phyloP scores from a whole-genome alignment of 2,329 filamentous ascomycete species.

The Aspergillus neotritici region DNA sequence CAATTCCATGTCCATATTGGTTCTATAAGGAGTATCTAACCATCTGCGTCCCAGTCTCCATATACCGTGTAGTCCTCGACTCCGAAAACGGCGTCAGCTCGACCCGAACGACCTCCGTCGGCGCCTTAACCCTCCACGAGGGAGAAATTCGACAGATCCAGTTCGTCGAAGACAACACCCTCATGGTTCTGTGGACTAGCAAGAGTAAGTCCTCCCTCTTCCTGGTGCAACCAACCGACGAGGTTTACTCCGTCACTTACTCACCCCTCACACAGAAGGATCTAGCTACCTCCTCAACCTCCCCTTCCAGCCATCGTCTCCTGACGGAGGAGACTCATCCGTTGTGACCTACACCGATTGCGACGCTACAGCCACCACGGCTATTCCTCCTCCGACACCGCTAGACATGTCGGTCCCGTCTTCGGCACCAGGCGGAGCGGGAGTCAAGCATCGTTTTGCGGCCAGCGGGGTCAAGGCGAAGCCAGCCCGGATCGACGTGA shows the following conservation, averaged over 20 bases:
- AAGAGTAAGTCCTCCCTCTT: constrained; percentile 19
- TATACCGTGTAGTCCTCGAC: constrained; percentile 51
- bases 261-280: constrained; percentile 15
- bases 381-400: no score
- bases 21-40: background rate
- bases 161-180: constrained; percentile 58
- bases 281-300: constrained; percentile 32
- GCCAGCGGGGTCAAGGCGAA: constrained; percentile 39
- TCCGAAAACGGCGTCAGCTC: constrained; percentile 57
- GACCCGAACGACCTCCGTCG: constrained; percentile 27
- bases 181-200: constrained; percentile 55
- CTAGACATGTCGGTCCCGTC: constrained; percentile 18
- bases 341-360: constrained; percentile 18
- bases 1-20: background rate
- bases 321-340: background rate
- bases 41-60: constrained; percentile 43
- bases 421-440: constrained; percentile 15
- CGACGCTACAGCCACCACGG: background rate
- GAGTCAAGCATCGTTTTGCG: constrained; percentile 44
- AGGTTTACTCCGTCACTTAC: background rate
- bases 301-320: constrained; percentile 21
- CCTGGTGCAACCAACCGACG: background rate
- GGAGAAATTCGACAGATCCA: constrained; percentile 54
- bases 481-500: constrained; percentile 49
- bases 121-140: constrained; percentile 28